Evolutionary conservation across 805 yeast species (phyloP).

Genomic region (Isabelozyma pseudorhagii): DNA sequence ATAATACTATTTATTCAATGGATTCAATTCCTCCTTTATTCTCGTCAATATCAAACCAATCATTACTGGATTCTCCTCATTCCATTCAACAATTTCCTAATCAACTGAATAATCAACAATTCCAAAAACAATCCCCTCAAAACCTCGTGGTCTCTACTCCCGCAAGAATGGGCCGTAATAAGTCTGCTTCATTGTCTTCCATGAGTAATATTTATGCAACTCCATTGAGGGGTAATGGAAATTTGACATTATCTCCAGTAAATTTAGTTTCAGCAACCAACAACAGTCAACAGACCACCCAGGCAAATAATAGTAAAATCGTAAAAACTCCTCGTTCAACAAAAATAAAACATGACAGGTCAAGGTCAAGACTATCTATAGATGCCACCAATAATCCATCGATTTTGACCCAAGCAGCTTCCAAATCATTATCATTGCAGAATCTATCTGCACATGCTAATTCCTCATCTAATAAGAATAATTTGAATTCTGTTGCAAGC

Average conservation of each 20-base stretch:
- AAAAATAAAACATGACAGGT: slow-evolving; percentile 33
- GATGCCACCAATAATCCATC: slow-evolving; percentile 27
- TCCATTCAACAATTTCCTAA: slow-evolving; percentile 13
- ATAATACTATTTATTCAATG: slow-evolving; percentile 24
- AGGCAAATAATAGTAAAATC: slow-evolving; percentile 16
- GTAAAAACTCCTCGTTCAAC: slow-evolving; percentile 33
- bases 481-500: neutral
- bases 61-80: slow-evolving; percentile 29
- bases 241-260: slow-evolving; percentile 17
- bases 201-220: slow-evolving; percentile 22
- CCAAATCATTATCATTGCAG: slow-evolving; percentile 3
- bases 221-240: slow-evolving; percentile 26
- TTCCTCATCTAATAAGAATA: neutral
- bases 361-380: slow-evolving; percentile 37
- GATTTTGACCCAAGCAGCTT: slow-evolving; percentile 5
- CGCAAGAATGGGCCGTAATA: slow-evolving; percentile 26
- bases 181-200: slow-evolving; percentile 32
- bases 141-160: slow-evolving; percentile 26
- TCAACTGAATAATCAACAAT: slow-evolving; percentile 2
- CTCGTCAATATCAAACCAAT: slow-evolving; percentile 33
- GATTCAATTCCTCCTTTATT: slow-evolving; percentile 36
- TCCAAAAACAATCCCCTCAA: slow-evolving; percentile 5
- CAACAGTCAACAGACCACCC: neutral
- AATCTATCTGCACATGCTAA: neutral
- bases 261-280: slow-evolving; percentile 11